These are phyloP conservation scores for Stemphylium beticola DNA, from an alignment of 2,329 filamentous ascomycete genomes.

Conservation along the genomic window DNA sequence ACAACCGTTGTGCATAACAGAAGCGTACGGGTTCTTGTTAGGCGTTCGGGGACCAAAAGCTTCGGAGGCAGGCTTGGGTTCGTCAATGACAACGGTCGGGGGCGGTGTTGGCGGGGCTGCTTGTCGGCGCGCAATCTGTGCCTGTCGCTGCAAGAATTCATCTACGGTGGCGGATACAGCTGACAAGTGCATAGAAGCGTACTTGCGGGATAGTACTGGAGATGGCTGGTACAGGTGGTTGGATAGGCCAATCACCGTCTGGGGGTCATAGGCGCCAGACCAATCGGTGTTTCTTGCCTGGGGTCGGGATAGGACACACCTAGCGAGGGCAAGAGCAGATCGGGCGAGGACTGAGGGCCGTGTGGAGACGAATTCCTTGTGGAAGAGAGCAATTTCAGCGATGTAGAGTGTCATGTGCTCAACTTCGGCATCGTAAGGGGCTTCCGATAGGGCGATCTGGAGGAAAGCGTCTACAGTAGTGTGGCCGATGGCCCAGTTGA, in stretches of 20 bases:
- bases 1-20: conserved; percentile 73
- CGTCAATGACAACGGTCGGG: conserved; percentile 58
- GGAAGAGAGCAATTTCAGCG: conserved; percentile 92
- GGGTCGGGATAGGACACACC: conserved; percentile 81
- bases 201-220: conserved; percentile 71
- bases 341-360: conserved; percentile 90
- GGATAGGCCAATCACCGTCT: conserved; percentile 68
- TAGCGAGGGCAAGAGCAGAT: conserved; percentile 81
- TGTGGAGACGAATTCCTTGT: conserved; percentile 94
- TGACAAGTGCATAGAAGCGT: conserved; percentile 69
- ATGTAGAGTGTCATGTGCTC: conserved; percentile 96
- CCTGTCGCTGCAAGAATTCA: conserved; percentile 67
- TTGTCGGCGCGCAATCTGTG: conserved; percentile 56
- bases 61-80: conserved; percentile 54
- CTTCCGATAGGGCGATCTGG: conserved; percentile 81
- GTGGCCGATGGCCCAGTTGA: conserved; percentile 95
- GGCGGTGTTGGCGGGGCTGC: conserved; percentile 64
- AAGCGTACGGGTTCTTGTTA: conserved; percentile 72
- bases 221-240: conserved; percentile 72
- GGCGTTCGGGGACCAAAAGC: conserved; percentile 75
- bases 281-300: conserved; percentile 79
- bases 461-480: conserved; percentile 95
- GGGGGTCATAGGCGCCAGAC: conserved; percentile 72
- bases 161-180: conserved; percentile 69
- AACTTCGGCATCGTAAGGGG: conserved; percentile 78